Evolutionary conservation across 2,329 filamentous ascomycete genomes (phyloP), one percentile per base, ranked within the genome.

Genomic region (Stagonosporopsis vannaccii): DNA sequence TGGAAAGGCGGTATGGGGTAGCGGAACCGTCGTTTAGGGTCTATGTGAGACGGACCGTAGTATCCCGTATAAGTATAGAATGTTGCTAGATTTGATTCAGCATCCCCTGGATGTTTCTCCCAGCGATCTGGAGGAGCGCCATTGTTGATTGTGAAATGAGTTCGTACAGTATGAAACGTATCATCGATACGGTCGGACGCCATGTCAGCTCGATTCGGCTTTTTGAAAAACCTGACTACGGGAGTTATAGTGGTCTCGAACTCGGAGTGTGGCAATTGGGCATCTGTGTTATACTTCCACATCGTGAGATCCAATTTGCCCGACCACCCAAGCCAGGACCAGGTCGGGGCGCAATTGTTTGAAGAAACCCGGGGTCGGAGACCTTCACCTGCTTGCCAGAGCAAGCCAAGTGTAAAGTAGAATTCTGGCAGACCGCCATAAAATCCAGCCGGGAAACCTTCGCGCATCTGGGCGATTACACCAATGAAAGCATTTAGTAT

Each of bases 271-370:
- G 40, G 40, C 15, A 42, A n/a, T n/a, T 42, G 15, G 17, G 25
- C 25, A 30, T 42, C 40, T 11, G 40, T 42, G 40, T 42, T 42
- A 25, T n/a, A 13, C 3, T 3, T 28, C 40, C 40, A 42, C 25
- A 30, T 19, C 3, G 23, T 19, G 7, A 42, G 23, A n/a, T 42
- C 40, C 7, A 42, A 30, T 19, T 28, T 30, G 6, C 40, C 40
- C 6, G 40, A 30, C 40, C 40, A 42, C n/a, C 40, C 40, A n/a
- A 42, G 40, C 40, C 40, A 42, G 13, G 40, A 42, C 40, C 40
- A 42, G 25, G 25, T 42, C 3, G 40, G 40, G 11, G 40, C 23
- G 15, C 40, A 42, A 4, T 26, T 25, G 15, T 7, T 15, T 8
- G 15, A 5, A 20, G n/a, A 4, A 20, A 7, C 28, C 15, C 40